Conservation (phyloP, 2,329 filamentous ascomycete species). For the Penicillium decumbens region DNA sequence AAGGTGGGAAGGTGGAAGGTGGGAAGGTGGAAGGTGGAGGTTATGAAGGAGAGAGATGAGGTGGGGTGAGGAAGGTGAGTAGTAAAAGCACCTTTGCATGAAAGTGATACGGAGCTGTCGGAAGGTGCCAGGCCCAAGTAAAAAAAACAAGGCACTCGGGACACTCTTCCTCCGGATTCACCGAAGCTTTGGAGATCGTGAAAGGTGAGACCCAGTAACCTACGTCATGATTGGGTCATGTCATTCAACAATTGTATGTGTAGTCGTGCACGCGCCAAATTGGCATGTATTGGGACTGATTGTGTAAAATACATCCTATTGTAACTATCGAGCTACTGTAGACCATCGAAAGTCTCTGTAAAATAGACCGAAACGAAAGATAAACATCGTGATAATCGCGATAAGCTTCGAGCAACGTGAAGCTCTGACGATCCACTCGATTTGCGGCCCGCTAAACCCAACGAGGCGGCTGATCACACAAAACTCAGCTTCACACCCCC, state of each 20-base stretch:
- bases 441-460: slow-evolving; percentile 17
- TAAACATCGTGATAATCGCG: slow-evolving; percentile 1
- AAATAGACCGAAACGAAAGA: neutral
- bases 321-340: neutral
- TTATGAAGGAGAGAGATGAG: neutral
- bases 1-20: neutral
- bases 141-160: neutral
- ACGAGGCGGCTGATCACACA: slow-evolving; percentile 18
- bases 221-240: slow-evolving; percentile 25
- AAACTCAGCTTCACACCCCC: slow-evolving; percentile 12
- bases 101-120: neutral
- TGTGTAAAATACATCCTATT: too few species aligned
- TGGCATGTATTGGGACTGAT: too few species aligned
- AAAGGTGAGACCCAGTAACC: neutral
- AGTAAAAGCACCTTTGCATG: neutral
- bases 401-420: slow-evolving; percentile 9
- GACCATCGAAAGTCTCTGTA: neutral
- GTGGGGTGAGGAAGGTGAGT: neutral
- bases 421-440: slow-evolving; percentile 15
- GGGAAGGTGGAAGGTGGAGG: neutral
- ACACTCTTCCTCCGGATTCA: neutral
- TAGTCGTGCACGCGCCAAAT: neutral
- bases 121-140: neutral
- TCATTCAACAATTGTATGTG: slow-evolving; percentile 4
- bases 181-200: neutral